These are phyloP conservation scores for Ogataea pini DNA, from an alignment of 805 yeast species.

Conservation along the genomic window DNA sequence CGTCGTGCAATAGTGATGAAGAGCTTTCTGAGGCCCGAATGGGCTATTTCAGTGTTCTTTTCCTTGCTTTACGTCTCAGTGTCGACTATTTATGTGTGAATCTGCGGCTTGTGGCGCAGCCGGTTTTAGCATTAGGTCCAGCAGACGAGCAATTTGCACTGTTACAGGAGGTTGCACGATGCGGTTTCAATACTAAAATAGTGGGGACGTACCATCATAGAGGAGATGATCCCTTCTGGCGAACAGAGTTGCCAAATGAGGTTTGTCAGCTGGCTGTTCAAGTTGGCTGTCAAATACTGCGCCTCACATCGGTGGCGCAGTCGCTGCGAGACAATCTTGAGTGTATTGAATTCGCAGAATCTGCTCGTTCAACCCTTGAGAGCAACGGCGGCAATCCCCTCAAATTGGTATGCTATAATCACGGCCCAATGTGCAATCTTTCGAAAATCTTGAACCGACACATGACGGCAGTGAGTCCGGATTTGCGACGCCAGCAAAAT, in stretches of 20 bases:
- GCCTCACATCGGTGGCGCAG: constrained; percentile 4
- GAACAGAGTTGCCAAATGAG: neutral
- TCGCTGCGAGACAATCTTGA: constrained; percentile 7
- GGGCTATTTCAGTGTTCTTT: constrained; percentile 8
- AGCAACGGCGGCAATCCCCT: neutral
- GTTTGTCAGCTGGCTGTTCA: neutral
- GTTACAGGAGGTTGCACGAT: neutral
- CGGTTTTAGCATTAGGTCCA: neutral
- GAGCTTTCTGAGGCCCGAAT: constrained; percentile 3
- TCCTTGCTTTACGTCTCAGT: constrained; percentile 8
- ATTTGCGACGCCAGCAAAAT: constrained; percentile 1
- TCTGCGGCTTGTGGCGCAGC: constrained; percentile 3
- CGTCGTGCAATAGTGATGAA: neutral
- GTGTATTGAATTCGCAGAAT: constrained; percentile 3
- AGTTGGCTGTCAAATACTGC: constrained; percentile 3
- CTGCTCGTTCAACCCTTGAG: neutral
- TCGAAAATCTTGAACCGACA: constrained; percentile 9
- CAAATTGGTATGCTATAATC: constrained; percentile 3
- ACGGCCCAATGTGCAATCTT: constrained; percentile 3
- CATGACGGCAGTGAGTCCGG: constrained; percentile 6
- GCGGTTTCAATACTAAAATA: constrained; percentile 1
- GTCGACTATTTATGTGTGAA: constrained; percentile 9
- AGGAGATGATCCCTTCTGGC: constrained; percentile 2
- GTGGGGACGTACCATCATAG: constrained; percentile 5
- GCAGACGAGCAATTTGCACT: constrained; percentile 3